Evolutionary conservation across 1,284 basidiomycete genomes (phyloP).

Genomic region (Cystobasidium sp.): DNA sequence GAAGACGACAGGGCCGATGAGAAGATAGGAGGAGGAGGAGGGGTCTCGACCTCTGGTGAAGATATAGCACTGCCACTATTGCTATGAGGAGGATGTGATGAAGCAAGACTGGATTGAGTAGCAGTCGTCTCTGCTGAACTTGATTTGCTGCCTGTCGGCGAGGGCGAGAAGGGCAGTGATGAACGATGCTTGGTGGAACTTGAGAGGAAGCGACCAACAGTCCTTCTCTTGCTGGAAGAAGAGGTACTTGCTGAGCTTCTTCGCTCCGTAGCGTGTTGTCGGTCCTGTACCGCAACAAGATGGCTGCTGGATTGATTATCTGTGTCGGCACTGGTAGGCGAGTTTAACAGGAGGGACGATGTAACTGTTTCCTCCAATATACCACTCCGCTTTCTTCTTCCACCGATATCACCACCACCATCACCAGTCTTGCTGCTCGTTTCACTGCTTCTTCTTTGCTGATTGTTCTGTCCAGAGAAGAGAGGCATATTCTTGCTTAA

Average conservation of each 20-base stretch:
- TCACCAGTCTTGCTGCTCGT: background rate
- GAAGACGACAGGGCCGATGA: background rate
- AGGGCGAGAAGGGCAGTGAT: background rate
- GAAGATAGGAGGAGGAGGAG: background rate
- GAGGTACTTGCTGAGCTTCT: background rate
- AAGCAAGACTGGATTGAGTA: background rate
- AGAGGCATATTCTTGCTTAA: background rate
- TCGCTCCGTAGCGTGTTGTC: background rate
- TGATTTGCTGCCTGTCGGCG: conserved; percentile 6
- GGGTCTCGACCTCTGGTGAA: background rate
- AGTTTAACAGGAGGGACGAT: too few species aligned
- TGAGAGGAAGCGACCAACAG: background rate
- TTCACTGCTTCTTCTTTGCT: background rate
- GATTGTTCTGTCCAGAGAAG: background rate
- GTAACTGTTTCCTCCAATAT: too few species aligned
- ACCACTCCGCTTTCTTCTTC: too few species aligned
- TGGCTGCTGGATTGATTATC: too few species aligned
- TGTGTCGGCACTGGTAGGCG: too few species aligned
- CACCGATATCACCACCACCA: too few species aligned
- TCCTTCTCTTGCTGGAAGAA: background rate
- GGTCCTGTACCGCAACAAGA: too few species aligned
- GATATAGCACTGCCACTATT: background rate
- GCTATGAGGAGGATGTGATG: background rate
- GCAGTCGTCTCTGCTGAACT: conserved; percentile 4
- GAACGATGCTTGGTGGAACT: background rate